Evolutionary conservation across 2,329 filamentous ascomycete species (phyloP).

Genomic region (Fusarium begoniae): DNA sequence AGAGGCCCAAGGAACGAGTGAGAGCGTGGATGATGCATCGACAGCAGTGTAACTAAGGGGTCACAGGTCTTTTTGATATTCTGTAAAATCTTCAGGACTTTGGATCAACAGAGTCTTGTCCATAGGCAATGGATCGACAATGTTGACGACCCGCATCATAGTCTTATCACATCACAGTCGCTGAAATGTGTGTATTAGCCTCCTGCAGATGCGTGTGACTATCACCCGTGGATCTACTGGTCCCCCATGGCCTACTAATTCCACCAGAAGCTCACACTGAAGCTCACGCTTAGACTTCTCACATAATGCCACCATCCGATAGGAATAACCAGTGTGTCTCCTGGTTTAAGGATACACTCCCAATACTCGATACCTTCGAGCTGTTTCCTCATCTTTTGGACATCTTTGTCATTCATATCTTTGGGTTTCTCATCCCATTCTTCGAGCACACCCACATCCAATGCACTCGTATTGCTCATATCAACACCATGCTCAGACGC

Average conservation of each 20-base stretch:
- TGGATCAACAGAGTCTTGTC: neutral
- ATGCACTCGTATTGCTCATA: conserved; percentile 88
- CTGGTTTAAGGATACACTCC: conserved; percentile 81
- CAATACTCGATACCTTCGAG: conserved; percentile 72
- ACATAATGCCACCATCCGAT: conserved; percentile 99
- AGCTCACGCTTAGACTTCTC: conserved; percentile 82
- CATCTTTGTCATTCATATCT: conserved; percentile 43
- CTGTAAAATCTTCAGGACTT: neutral
- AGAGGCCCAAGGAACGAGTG: conserved; percentile 52
- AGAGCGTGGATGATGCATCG: conserved; percentile 48
- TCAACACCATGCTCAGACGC: conserved; percentile 76
- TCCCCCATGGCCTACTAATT: conserved; percentile 53
- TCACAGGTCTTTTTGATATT: neutral
- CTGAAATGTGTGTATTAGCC: neutral
- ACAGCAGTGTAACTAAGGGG: conserved; percentile 24
- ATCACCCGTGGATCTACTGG: neutral
- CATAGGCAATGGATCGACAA: neutral
- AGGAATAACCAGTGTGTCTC: conserved; percentile 89
- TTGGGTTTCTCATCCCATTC: conserved; percentile 60
- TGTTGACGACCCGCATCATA: neutral
- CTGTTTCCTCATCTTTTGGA: conserved; percentile 51
- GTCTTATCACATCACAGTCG: neutral
- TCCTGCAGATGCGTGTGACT: neutral
- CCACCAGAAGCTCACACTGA: conserved; percentile 99
- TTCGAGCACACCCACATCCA: conserved; percentile 79